A percentile compares a stretch with the other conserved stretches of the same genome.
Evolutionary conservation across 1,284 basidiomycete genomes (phyloP).

Genomic region (Erythrobasidium hasegawianum): DNA sequence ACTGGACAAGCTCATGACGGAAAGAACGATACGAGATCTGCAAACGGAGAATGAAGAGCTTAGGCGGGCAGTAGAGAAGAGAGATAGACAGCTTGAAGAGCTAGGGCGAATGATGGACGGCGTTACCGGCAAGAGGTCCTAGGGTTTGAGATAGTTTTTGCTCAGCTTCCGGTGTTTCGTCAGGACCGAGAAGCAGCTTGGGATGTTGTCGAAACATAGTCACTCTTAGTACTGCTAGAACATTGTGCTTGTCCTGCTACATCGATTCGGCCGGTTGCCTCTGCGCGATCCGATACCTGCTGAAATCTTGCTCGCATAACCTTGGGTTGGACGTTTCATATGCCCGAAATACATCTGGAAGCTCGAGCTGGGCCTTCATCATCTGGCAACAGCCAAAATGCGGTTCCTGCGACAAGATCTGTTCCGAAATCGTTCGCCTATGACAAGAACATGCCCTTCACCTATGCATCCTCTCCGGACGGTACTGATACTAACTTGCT

Average conservation of each 20-base stretch:
- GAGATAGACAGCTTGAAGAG: constrained; percentile 24
- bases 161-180: background rate
- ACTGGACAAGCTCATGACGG: constrained; percentile 85
- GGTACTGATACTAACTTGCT: constrained; percentile 48
- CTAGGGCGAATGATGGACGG: constrained; percentile 7
- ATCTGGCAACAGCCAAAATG: background rate
- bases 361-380: background rate
- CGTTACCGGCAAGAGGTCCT: background rate
- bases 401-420: background rate
- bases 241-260: too few species aligned
- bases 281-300: too few species aligned
- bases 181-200: too few species aligned
- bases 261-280: too few species aligned
- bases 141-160: background rate
- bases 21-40: constrained; percentile 59
- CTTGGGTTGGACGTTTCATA: too few species aligned
- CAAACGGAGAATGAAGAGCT: constrained; percentile 46
- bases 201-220: too few species aligned
- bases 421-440: constrained; percentile 8
- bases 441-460: constrained; percentile 7
- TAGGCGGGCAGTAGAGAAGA: constrained; percentile 36
- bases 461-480: constrained; percentile 41
- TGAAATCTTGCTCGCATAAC: too few species aligned
- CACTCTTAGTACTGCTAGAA: too few species aligned
- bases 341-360: constrained; percentile 1